A percentile compares a stretch with the other conserved stretches of the same genome.
Evolutionary conservation across 1,284 basidiomycete genomes (phyloP).

Genomic region (Fomitiporia mediterranea): DNA sequence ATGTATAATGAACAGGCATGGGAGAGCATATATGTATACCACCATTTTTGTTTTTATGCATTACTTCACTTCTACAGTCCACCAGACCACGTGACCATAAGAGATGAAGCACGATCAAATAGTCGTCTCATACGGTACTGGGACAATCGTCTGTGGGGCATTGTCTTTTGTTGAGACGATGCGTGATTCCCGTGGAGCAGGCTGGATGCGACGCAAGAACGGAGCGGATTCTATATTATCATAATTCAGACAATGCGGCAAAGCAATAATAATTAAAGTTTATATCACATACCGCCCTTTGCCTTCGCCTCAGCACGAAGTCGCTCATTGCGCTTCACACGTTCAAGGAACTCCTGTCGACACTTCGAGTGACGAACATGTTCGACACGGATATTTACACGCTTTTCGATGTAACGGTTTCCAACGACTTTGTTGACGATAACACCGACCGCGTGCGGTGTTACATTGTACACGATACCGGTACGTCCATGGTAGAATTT

Average conservation of each 20-base stretch:
- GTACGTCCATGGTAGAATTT: slow-evolving; percentile 96
- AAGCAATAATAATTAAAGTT: slow-evolving; percentile 2
- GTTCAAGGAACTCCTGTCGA: slow-evolving; percentile 96
- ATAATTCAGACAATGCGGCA: slow-evolving; percentile 11
- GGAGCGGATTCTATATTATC: slow-evolving; percentile 63
- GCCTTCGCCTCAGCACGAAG: slow-evolving; percentile 83
- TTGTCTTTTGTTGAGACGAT: slow-evolving; percentile 77
- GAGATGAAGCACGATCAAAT: slow-evolving; percentile 45
- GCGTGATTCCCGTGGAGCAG: slow-evolving; percentile 77
- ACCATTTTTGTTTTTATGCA: slow-evolving; percentile 2
- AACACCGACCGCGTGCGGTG: slow-evolving; percentile 91
- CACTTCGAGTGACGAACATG: slow-evolving; percentile 99
- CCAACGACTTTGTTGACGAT: slow-evolving; percentile 99
- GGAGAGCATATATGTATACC: slow-evolving; percentile 17
- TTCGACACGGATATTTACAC: slow-evolving; percentile 98
- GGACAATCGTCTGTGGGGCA: slow-evolving; percentile 89
- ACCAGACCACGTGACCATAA: background rate
- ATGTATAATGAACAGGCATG: slow-evolving; percentile 15
- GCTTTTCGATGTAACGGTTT: slow-evolving; percentile 99
- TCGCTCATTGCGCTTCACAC: slow-evolving; percentile 91
- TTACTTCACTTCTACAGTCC: slow-evolving; percentile 10
- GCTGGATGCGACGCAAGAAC: slow-evolving; percentile 80
- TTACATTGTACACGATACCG: slow-evolving; percentile 98
- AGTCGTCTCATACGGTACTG: slow-evolving; percentile 85
- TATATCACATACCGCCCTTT: slow-evolving; percentile 62